Conservation (phyloP, 1,139 yeast species). For the Nadsonia commutata region DNA sequence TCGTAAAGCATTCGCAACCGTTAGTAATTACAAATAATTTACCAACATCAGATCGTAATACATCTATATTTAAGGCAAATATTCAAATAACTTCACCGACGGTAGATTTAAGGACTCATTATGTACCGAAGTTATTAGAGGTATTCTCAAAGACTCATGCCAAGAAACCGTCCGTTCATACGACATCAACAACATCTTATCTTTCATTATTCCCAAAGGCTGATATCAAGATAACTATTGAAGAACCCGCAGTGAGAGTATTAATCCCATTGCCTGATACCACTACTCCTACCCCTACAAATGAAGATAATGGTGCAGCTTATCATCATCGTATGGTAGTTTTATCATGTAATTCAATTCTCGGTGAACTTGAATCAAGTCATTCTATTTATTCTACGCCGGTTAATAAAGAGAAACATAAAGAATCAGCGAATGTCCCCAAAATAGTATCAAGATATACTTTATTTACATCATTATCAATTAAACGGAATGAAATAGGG, state of each 20-base stretch:
- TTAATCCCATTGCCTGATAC: conserved; percentile 15
- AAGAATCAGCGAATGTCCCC: conserved; percentile 10
- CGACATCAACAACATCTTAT: conserved; percentile 7
- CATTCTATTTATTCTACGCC: conserved; percentile 11
- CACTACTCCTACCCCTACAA: conserved; percentile 5
- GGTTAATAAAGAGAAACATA: background rate
- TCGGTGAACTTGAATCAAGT: conserved; percentile 20
- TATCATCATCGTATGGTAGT: conserved; percentile 17
- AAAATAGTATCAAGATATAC: conserved; percentile 12
- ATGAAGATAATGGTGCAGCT: conserved; percentile 2
- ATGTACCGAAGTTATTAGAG: conserved; percentile 18
- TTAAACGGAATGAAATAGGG: conserved; percentile 20
- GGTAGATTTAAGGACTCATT: conserved; percentile 22
- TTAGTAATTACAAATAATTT: background rate
- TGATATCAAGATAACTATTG: conserved; percentile 21
- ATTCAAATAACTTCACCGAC: conserved; percentile 26
- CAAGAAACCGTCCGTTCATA: conserved; percentile 2
- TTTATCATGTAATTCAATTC: conserved; percentile 17
- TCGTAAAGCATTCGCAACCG: conserved; percentile 3
- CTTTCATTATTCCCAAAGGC: conserved; percentile 22
- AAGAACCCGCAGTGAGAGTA: conserved; percentile 26
- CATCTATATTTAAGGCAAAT: conserved; percentile 19
- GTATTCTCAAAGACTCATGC: conserved; percentile 8
- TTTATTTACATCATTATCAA: conserved; percentile 15
- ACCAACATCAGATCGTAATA: background rate